Base-by-base conservation (phyloP, 768 basidiomycete genomes). In the Lactarius hengduanensis region DNA sequence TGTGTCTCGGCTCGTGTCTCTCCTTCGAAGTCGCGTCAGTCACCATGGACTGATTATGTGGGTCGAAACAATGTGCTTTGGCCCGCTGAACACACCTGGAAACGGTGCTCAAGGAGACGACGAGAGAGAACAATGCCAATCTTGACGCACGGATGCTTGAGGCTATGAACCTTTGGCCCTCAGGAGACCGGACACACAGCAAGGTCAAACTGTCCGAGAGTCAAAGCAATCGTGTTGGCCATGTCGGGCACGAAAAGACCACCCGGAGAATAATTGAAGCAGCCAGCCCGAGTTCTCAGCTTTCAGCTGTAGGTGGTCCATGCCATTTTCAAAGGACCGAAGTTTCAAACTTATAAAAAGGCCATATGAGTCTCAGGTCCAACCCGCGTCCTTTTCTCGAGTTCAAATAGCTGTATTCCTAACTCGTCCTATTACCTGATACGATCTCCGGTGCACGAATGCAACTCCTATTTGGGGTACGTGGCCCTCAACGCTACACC, bases 31-130 rank as follows among this genome's bases (percentile, higher is more conserved):
- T 56, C 32, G 55, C 10, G 28, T 32, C 55, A 8, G 15, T 56
- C 32, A 56, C 26, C 55, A 56, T 20, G 28, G 32, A 57, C 55
- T 1, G 6, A n/a, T 57, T 30, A 8, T 34, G 4, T 57, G 6
- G 10, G 15, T 16, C 1, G 55, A 9, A 32, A 34, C 55, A 34
- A 57, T 9, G 30, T 18, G 18, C 55, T 9, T 57, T 30, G 34
- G 47, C 47, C 26, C 1, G 11, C 47, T 11, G 47, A 54, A 41
- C 28, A 40, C 20, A 59, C 57, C 18, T 63, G 56, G 56, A 47
- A 57, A 57, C 62, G 55, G 43, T 28, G 32, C 22, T 57, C 56
- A 26, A 50, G 30, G 30, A 57, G 53, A 56, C 16, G 28, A 18
- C 38, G 18, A 15, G 18, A 22, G 28, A 30, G 40, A 61, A 55